A percentile compares a stretch with the other conserved stretches of the same genome.
phyloP scores from a whole-genome alignment of 768 basidiomycete species.

The Pulveroboletus sp. region DNA sequence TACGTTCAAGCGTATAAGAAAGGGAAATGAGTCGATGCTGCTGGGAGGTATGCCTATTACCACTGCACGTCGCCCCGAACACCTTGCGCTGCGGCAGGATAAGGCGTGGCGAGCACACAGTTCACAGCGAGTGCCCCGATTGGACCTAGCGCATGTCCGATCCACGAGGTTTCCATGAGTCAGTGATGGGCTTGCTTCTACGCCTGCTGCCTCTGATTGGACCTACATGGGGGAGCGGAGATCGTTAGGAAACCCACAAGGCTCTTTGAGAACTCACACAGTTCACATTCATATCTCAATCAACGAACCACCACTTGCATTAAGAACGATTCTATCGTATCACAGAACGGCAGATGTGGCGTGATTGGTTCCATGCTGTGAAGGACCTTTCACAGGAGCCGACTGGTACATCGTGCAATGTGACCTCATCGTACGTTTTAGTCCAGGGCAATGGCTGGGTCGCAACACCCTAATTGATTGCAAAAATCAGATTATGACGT shows the following conservation, averaged over 20 bases:
- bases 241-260: background rate
- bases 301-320: background rate
- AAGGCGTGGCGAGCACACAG: constrained; percentile 10
- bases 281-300: background rate
- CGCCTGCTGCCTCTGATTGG: background rate
- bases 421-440: background rate
- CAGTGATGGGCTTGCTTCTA: background rate
- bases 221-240: background rate
- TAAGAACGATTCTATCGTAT: background rate
- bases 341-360: too few relatives aligned
- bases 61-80: background rate
- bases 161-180: constrained; percentile 7
- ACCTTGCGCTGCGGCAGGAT: constrained; percentile 8
- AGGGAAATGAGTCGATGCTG: background rate
- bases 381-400: too few relatives aligned
- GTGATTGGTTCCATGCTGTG: background rate
- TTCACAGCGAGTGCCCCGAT: constrained; percentile 5
- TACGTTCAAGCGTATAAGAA: background rate
- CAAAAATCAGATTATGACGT: background rate
- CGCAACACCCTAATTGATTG: background rate
- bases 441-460: background rate
- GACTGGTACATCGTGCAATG: background rate
- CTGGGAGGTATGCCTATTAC: background rate
- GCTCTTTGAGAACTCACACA: background rate
- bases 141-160: constrained; percentile 2